Base-by-base conservation (phyloP, 805 yeast genomes). In the Starmera pachycereana region DNA sequence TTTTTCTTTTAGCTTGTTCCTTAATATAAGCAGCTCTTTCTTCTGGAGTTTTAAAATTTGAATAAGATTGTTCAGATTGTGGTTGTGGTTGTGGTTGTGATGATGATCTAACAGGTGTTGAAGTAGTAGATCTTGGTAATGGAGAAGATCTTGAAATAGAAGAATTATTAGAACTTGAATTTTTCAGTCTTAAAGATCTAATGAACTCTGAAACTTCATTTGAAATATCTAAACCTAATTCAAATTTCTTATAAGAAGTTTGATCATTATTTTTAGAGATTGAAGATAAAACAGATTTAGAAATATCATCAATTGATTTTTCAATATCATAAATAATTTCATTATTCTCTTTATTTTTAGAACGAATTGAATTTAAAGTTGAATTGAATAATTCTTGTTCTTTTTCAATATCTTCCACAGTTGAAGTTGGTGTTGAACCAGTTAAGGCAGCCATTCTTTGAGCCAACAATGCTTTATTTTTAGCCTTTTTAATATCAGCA, bases 381-480 rank as follows among this genome's bases (percentile, higher is more conserved):
- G 68, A 71, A 38, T 69, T 71, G 45, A 81, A 68, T 37, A 45
- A 43, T 35, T 48, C 50, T 42, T 61, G 63, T 38, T 65, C 63
- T 27, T 54, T 48, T 32, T 60, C 70, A 32, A 60, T 50, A 8
- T 59, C 65, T 14, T 48, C 58, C 19, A 67, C 69, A 34, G 65
- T 58, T 29, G 63, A 63, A 8, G 69, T 61, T 3, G 69, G 63
- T 8, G 74, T 66, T 52, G 78, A 81, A 6, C 96, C 96, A 0
- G 97, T 89, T 52, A 90, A 71, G 4, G 90, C 86, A 27, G 96
- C 95, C 95, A 90, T 88, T 49, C 95, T 74, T 38, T 89, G 84
- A 46, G 79, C 78, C 50, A 92, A 67, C 41, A 78, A 63, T 33
- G 90, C 94, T 54, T 83, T 81, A 33, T 85, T 79, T 49, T 74